These are phyloP conservation scores for Penicillium oxalicum DNA, from an alignment of 2,329 filamentous ascomycete species.

Conservation along the genomic window DNA sequence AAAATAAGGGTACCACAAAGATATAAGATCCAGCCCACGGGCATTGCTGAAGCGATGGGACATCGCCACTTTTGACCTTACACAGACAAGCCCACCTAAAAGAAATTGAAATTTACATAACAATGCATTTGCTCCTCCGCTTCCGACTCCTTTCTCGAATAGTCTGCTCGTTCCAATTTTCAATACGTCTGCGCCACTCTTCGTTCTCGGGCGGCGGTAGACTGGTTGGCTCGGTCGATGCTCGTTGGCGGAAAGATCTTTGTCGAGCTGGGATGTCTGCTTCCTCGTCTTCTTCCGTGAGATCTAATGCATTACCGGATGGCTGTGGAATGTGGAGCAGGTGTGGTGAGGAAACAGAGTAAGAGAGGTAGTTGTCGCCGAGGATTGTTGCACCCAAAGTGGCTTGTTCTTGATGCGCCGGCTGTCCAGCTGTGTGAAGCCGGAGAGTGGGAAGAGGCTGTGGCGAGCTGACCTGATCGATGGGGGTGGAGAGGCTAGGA, in stretches of 20 bases:
- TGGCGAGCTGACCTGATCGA: conserved; percentile 1
- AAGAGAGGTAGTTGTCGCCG: conserved; percentile 23
- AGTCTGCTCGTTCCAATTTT: conserved; percentile 37
- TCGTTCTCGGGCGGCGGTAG: conserved; percentile 27
- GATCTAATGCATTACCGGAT: conserved; percentile 14
- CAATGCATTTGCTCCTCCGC: conserved; percentile 30
- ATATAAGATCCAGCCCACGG: too few relatives aligned
- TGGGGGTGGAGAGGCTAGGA: conserved; percentile 5
- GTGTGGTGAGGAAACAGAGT: conserved; percentile 31
- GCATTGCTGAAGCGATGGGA: too few relatives aligned
- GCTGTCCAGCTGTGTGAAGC: conserved; percentile 11
- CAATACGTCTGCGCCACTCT: conserved; percentile 35
- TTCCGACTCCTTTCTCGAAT: conserved; percentile 32
- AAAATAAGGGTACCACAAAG: too few relatives aligned
- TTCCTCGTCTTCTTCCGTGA: conserved; percentile 17
- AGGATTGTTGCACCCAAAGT: conserved; percentile 14
- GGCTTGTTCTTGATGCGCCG: conserved; percentile 1
- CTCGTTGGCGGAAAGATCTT: conserved; percentile 23
- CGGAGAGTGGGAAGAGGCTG: conserved; percentile 14
- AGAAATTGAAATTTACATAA: conserved; percentile 30
- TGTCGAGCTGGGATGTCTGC: conserved; percentile 16
- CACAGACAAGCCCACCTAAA: conserved; percentile 1
- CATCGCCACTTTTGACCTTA: too few relatives aligned
- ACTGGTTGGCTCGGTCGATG: conserved; percentile 30
- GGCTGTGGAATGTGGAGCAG: conserved; percentile 22